Evolutionary conservation across 2,329 filamentous ascomycete species (phyloP).

Genomic region (Fusarium veterinarium): DNA sequence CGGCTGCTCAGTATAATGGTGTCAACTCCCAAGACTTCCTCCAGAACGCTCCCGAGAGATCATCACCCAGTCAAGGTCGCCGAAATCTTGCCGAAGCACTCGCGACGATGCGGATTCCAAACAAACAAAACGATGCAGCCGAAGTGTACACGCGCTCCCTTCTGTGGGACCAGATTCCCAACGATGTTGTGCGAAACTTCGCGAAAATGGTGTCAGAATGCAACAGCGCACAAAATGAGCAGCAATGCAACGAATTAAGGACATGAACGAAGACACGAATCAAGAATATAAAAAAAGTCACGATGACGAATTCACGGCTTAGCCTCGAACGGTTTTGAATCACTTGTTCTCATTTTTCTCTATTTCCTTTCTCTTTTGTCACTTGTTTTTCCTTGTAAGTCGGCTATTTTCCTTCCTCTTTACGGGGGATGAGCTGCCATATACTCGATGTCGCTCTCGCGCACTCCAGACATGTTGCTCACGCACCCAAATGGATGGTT

Average conservation of each 20-base stretch:
- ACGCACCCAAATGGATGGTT: slow-evolving; percentile 57
- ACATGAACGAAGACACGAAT: slow-evolving; percentile 52
- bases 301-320: slow-evolving; percentile 50
- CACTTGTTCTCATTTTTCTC: slow-evolving; percentile 21
- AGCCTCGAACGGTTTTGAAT: slow-evolving; percentile 33
- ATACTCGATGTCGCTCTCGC: slow-evolving; percentile 49
- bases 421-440: slow-evolving; percentile 44
- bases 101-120: slow-evolving; percentile 77
- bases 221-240: slow-evolving; percentile 61
- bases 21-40: slow-evolving; percentile 76
- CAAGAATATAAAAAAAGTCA: slow-evolving; percentile 45
- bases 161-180: slow-evolving; percentile 93
- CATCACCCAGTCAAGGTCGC: slow-evolving; percentile 69
- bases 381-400: slow-evolving; percentile 38
- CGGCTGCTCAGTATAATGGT: slow-evolving; percentile 87
- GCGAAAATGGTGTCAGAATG: slow-evolving; percentile 88
- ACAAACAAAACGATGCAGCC: slow-evolving; percentile 76
- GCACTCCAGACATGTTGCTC: slow-evolving; percentile 60
- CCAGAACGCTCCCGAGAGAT: slow-evolving; percentile 64
- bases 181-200: slow-evolving; percentile 92
- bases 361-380: slow-evolving; percentile 29
- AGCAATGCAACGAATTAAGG: slow-evolving; percentile 57
- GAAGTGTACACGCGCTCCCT: slow-evolving; percentile 94
- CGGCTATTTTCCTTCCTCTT: slow-evolving; percentile 41
- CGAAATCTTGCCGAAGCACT: slow-evolving; percentile 85